Base-by-base conservation (phyloP, 1,284 basidiomycete species). In the Ceratobasidium sp. region DNA sequence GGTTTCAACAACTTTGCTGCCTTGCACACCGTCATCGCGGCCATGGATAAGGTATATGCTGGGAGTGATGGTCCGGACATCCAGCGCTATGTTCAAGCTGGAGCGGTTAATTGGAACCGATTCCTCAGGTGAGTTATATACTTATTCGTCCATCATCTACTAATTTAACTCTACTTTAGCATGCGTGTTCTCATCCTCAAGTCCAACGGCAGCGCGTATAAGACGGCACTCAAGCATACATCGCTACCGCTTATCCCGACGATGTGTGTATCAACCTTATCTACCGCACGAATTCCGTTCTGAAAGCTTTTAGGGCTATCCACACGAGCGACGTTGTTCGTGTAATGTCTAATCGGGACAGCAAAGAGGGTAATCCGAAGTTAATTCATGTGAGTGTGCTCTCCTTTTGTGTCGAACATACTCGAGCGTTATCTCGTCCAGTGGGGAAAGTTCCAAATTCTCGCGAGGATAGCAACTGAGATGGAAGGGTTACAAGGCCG, bases 391-490 rank as follows among this genome's bases (percentile, higher is more conserved):
- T 77, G 23, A 48, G 74, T 75, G 3, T 10, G 33, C 33, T 33
- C 33, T 33, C 33, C 33, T 33, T 33, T 33, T 33, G 33, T 33
- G 33, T 33, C 33, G 33, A 33, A 33, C 33, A 33, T 33, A 33
- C 33, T 67, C 4, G 61, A n/a, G n/a, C 26, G 28, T 33, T 44
- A 57, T 13, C 23, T 15, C 5, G 13, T n/a, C 33, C 20, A 77
- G 75, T 94, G 93, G 93, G 93, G 91, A 17, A 94, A 94, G 84
- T 95, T 91, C 84, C 94, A 92, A 82, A 91, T 95, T 91, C 92
- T 94, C 86, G 93, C 92, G 46, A 87, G 89, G 52, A 66, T 94
- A 82, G 91, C 94, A 78, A 88, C 88, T 75, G 89, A 87, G 78
- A 92, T 92, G 12, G 88, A 87, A 0, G 89, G 92, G 80, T 92